Evolutionary conservation across 805 yeast species (phyloP).

Genomic region (Spathaspora sp.): DNA sequence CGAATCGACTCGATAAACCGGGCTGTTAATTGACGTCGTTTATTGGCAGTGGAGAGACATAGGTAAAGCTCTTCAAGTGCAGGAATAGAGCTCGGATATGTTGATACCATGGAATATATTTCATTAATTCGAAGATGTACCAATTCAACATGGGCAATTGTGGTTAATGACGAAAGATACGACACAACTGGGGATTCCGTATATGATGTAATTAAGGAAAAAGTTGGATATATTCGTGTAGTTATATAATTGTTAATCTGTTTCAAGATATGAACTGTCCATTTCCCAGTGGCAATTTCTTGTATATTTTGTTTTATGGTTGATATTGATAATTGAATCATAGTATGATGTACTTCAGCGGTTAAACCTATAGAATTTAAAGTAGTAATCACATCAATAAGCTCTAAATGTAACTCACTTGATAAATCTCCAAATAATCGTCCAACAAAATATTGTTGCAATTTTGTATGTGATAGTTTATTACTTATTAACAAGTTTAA

Average conservation of each 20-base stretch:
- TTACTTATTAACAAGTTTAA: conserved; percentile 14
- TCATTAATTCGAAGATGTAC: conserved; percentile 52
- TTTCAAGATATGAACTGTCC: conserved; percentile 20
- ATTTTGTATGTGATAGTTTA: not conserved
- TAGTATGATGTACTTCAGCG: conserved; percentile 20
- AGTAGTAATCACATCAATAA: conserved; percentile 15
- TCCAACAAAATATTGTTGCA: conserved; percentile 6
- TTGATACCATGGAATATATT: conserved; percentile 53
- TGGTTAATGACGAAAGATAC: conserved; percentile 24
- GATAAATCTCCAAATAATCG: conserved; percentile 7
- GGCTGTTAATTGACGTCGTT: conserved; percentile 50
- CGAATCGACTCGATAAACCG: conserved; percentile 45
- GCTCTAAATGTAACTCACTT: conserved; percentile 3
- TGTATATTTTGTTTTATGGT: conserved; percentile 31
- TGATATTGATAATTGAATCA: conserved; percentile 35
- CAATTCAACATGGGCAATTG: conserved; percentile 36
- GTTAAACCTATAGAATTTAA: conserved; percentile 18
- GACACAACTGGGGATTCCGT: conserved; percentile 4
- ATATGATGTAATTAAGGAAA: conserved; percentile 11
- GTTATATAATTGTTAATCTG: conserved; percentile 37
- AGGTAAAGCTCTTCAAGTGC: conserved; percentile 57
- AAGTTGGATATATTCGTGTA: conserved; percentile 35
- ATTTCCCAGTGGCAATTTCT: conserved; percentile 26
- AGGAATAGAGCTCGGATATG: conserved; percentile 48
- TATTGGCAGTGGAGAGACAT: conserved; percentile 37